Base-by-base conservation (phyloP, 78 protist species). In the Dictyostelium purpureum region DNA sequence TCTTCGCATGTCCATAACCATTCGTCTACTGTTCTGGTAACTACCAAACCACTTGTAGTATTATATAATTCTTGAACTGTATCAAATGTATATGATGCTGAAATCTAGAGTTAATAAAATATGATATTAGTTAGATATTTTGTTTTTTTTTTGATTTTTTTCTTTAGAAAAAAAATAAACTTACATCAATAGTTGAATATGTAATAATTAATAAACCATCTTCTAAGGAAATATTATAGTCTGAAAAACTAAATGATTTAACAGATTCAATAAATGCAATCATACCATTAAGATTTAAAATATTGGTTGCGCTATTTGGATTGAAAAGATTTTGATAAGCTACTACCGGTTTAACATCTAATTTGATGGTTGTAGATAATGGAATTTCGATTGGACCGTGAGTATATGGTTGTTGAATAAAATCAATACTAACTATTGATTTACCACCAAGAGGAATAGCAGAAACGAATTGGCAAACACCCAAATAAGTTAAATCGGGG, bases 1-100 rank as follows among this genome's bases (percentile, higher is more conserved):
- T 83, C 90, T 1, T 69, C 19, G 33, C 90, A 83, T 31, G 16
- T 56, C 90, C 90, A 83, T 26, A 83, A 42, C 90, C 90, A 83
- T 18, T 83, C 52, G 19, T 57, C 28, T 16, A 56, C 52, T 24
- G 90, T 42, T 59, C 77, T 49, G 0, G 90, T 83, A 18, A 38
- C 80, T 4, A 83, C 38, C 9, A 83, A 31, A 43, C 80, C 80
- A 52, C 49, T 31, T 3, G 19, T 14, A 9, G n/a, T 26, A 6
- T 18, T 21, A 75, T 75, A 75, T 1, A 73, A 51, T 5, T 38
- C 66, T 5, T 31, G 54, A 35, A 51, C 21, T 10, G 66, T 75
- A 18, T 31, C 38, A 33, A 18, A 18, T 5, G 42, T 71, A 18
- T 71, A 71, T 26, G 21, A 1, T 14, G 26, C 38, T 11, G 12